These are phyloP conservation scores for Ensete glaucum DNA, from an alignment of 176 grass and related monocot genomes.

Conservation along the genomic window DNA sequence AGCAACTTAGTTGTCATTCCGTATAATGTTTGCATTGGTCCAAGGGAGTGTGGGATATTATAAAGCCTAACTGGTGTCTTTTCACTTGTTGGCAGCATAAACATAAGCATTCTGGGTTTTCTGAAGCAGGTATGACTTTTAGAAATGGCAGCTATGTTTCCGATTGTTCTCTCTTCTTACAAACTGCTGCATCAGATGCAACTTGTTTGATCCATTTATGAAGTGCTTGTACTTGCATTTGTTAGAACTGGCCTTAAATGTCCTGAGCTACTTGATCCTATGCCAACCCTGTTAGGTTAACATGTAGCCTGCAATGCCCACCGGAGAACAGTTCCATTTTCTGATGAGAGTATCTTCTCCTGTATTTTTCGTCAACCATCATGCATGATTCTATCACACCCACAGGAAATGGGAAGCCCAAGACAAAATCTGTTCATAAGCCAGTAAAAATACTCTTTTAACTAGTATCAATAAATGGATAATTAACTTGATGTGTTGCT, in stretches of 20 bases:
- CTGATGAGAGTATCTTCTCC: too few species aligned
- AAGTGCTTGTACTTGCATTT: neutral
- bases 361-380: too few species aligned
- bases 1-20: neutral
- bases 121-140: neutral
- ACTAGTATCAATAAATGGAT: too few species aligned
- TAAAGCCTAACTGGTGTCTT: neutral
- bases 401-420: too few species aligned
- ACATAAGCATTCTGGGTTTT: constrained; percentile 16
- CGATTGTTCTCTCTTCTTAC: neutral
- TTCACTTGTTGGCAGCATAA: constrained; percentile 4
- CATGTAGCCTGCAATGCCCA: too few species aligned
- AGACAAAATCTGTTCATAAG: too few species aligned
- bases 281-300: too few species aligned
- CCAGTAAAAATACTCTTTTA: too few species aligned
- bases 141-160: neutral
- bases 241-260: neutral
- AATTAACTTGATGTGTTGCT: too few species aligned
- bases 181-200: neutral
- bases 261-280: neutral
- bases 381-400: too few species aligned
- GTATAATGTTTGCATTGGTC: neutral
- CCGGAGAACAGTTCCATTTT: too few species aligned
- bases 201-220: too few species aligned
- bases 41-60: neutral